phyloP scores from a whole-genome alignment of 2,329 filamentous ascomycete genomes.

The Trichoderma cornu-damae region DNA sequence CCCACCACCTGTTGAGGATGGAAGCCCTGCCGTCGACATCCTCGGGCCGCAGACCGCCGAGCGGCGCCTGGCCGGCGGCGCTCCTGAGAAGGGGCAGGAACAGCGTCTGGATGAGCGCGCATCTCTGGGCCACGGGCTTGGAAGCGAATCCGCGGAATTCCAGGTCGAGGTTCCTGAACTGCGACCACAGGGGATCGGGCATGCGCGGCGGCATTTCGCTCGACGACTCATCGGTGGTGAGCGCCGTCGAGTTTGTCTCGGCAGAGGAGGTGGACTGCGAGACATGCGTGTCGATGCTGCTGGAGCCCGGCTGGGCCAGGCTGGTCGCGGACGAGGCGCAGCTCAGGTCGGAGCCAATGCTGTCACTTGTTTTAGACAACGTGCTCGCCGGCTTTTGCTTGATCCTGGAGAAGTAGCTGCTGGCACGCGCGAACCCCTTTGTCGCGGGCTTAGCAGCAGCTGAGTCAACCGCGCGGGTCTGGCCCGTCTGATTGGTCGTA shows the following conservation, averaged over 20 bases:
- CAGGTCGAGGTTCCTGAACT: conserved; percentile 51
- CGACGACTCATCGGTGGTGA: conserved; percentile 42
- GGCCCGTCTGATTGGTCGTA: conserved; percentile 25
- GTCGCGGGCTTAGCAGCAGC: conserved; percentile 31
- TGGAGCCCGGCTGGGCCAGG: conserved; percentile 39
- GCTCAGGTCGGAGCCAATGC: conserved; percentile 39
- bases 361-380: conserved; percentile 37
- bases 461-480: conserved; percentile 31
- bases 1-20: conserved; percentile 91
- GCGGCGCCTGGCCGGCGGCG: conserved; percentile 63
- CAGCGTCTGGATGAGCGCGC: conserved; percentile 64
- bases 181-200: conserved; percentile 51
- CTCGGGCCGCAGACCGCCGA: conserved; percentile 61
- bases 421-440: conserved; percentile 41
- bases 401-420: conserved; percentile 48
- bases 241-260: conserved; percentile 34
- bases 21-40: conserved; percentile 75
- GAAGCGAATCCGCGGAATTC: conserved; percentile 55
- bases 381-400: conserved; percentile 42
- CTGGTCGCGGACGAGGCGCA: conserved; percentile 45
- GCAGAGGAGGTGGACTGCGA: conserved; percentile 36
- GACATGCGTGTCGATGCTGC: conserved; percentile 34
- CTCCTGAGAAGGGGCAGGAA: conserved; percentile 73
- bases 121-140: conserved; percentile 68
- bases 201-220: conserved; percentile 40